These are phyloP conservation scores for Exidia glandulosa DNA, from an alignment of 768 basidiomycete genomes.

Conservation along the genomic window DNA sequence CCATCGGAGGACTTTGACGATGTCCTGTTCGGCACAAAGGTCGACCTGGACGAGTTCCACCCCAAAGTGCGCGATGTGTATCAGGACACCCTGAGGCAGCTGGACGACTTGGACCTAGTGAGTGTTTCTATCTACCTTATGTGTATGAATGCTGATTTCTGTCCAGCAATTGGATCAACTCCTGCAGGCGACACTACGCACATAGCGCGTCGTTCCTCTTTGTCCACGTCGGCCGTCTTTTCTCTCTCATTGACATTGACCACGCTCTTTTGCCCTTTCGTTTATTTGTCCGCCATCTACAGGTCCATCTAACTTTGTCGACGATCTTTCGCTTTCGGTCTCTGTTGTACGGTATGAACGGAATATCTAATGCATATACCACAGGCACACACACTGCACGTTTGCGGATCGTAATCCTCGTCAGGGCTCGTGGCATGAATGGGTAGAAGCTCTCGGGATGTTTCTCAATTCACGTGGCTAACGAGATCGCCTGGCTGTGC, in stretches of 20 bases:
- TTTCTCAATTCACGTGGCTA: not conserved
- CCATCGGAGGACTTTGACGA: constrained; percentile 58
- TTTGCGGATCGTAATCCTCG: no score
- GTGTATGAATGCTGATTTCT: no score
- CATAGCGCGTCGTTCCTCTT: not conserved
- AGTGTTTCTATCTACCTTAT: not conserved
- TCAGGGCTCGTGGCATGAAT: no score
- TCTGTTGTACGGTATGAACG: not conserved
- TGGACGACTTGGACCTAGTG: constrained; percentile 77
- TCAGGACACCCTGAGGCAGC: constrained; percentile 52
- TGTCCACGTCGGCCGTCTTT: not conserved
- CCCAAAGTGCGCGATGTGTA: constrained; percentile 65
- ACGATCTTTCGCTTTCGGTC: not conserved
- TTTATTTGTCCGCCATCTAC: not conserved
- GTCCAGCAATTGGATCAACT: not conserved
- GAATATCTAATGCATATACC: not conserved
- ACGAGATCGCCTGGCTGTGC: no score
- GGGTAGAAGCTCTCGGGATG: not conserved
- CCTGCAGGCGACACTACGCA: not conserved
- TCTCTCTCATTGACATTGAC: not conserved
- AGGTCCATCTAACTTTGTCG: not conserved
- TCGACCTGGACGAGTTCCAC: constrained; percentile 55
- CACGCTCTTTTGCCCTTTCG: not conserved
- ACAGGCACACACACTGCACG: not conserved
- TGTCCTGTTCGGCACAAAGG: constrained; percentile 53